phyloP scores from a whole-genome alignment of 176 grass and related monocot genomes.

The Aegilops sharonensis region DNA sequence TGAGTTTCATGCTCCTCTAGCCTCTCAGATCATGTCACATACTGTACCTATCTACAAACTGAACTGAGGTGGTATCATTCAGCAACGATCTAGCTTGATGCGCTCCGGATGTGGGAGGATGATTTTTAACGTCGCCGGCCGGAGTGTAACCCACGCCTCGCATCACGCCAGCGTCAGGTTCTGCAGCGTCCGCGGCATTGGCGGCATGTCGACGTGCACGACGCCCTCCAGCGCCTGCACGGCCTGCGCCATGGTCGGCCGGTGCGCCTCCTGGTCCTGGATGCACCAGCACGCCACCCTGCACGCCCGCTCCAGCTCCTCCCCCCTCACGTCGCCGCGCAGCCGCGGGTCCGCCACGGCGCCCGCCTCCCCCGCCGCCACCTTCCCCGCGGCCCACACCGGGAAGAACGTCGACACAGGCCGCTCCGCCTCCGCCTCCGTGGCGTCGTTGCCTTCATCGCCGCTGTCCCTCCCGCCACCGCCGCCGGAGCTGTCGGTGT shows the following conservation, averaged over 20 bases:
- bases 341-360: conserved; percentile 30
- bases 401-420: conserved; percentile 19
- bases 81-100: too few relatives aligned
- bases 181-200: conserved; percentile 27
- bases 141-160: too few relatives aligned
- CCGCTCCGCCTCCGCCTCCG: neutral
- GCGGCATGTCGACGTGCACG: conserved; percentile 13
- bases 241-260: conserved; percentile 37
- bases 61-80: too few relatives aligned
- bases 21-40: too few relatives aligned
- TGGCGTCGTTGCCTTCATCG: too few relatives aligned
- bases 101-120: too few relatives aligned
- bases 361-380: conserved; percentile 6
- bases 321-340: conserved; percentile 1
- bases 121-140: too few relatives aligned
- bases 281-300: conserved; percentile 46
- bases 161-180: neutral
- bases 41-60: too few relatives aligned
- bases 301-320: conserved; percentile 37
- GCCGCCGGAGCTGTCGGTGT: neutral
- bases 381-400: conserved; percentile 18
- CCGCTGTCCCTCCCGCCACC: too few relatives aligned
- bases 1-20: too few relatives aligned
- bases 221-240: conserved; percentile 34
- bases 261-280: conserved; percentile 25